Evolutionary conservation across 139 green algal species (phyloP), one percentile per base, ranked within the genome.

Genomic region (Chlamydomonas asymmetrica): DNA sequence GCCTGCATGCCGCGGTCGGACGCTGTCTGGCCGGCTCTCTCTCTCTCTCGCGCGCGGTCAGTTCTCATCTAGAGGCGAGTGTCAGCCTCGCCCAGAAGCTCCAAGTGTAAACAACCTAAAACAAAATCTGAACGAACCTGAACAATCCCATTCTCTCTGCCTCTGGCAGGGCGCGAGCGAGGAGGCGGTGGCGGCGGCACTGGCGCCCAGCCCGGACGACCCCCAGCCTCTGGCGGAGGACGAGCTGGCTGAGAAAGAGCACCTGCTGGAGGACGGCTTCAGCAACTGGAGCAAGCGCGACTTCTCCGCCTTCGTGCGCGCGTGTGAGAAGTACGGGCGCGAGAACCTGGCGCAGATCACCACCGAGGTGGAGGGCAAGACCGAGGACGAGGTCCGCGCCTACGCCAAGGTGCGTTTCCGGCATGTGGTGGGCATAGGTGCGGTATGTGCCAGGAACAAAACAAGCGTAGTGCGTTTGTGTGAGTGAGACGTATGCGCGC

Each of bases 351-450:
- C 77, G 0, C 84, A 87, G 50, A 94, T 99, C 37, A 87, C 93
- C 6, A 73, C 64, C 1, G 96, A 99, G 77, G 84, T 99, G 3
- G 94, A 98, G 66, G 91, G 91, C 69, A 98, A 98, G 88, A 95
- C 79, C 18, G 84, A 93, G 76, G 91, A 94, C 49, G 95, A 98
- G 80, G 93, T 97, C 31, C 63, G 83, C 16, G 71, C 49, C 16
- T 94, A 92, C 79, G 74, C 66, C 34, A 67, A 86, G 79, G 77
- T 81, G 64, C 6, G 45, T 40, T 61, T 25, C 8, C 6, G n/a
- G n/a, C n/a, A n/a, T n/a, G n/a, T n/a, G n/a, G n/a, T n/a, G n/a
- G n/a, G n/a, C n/a, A n/a, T n/a, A n/a, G n/a, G n/a, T n/a, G n/a
- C n/a, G n/a, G n/a, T n/a, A n/a, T n/a, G n/a, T n/a, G n/a, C n/a